Base-by-base conservation (phyloP, 2,329 filamentous ascomycete genomes). In the Orbilia blumenaviensis region DNA sequence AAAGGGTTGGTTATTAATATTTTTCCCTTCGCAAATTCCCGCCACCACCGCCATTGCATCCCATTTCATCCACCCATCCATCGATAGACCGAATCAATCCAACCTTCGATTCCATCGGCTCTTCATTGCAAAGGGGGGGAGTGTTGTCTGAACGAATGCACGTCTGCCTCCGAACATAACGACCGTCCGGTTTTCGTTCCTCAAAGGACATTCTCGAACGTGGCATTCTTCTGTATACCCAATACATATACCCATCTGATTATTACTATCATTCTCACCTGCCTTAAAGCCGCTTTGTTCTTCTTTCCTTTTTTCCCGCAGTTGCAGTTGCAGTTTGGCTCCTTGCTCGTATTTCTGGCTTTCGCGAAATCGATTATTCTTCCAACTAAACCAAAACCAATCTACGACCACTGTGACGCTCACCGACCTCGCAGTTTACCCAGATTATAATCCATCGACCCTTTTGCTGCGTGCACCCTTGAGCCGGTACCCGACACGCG, bases 11-110 rank as follows among this genome's bases (percentile, higher is more conserved):
- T 12, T 36, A 23, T 21, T 62, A 42, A 23, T 62, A 46, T 52
- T 61, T 66, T 56, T 52, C 44, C 42, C 23, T 48, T 73, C 42
- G 52, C 62, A 67, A 67, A 69, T 69, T 76, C 72, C 64, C 72
- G 64, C 72, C 64, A 69, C 64, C 64, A 69, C 72, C 72, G 72
- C 72, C 56, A 62, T 21, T 50, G 14, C 46, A 27, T 56, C 32
- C 29, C 52, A 56, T 56, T 56, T 38, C 52, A 54, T 54, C 52
- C 52, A 56, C 38, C 32, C 46, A 50, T 25, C 42, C 42, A 46
- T 63, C 60, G 41, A 48, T 25, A 54, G 48, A 32, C 27, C 27
- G 48, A 34, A 54, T 54, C 21, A 34, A 32, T 54, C 10, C 29
- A 36, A 48, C 52, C 50, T 42, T 62, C 56, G 50, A 58, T 48